Percentiles rank a stretch among this genome's conserved stretches.
Conservation (phyloP, 768 basidiomycete genomes). For the Mycena metata region DNA sequence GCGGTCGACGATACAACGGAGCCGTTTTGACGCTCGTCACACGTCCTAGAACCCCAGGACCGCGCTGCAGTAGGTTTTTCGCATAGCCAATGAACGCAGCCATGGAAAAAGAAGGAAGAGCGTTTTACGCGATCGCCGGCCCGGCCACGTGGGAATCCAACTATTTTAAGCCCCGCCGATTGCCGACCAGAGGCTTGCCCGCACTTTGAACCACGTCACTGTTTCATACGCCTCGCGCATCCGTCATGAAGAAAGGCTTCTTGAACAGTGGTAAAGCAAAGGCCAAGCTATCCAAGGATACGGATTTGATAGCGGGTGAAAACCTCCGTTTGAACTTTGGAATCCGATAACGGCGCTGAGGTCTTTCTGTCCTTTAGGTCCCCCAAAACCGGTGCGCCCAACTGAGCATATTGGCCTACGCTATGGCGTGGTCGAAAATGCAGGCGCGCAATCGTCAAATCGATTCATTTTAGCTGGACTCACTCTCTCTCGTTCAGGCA, state of each 20-base stretch:
- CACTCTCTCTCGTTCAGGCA: not conserved
- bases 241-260: too few species aligned
- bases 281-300: slow-evolving; percentile 19
- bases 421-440: slow-evolving; percentile 14
- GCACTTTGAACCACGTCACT: too few species aligned
- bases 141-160: too few species aligned
- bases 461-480: not conserved
- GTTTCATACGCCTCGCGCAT: too few species aligned
- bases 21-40: slow-evolving; percentile 6
- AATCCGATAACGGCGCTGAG: too few species aligned
- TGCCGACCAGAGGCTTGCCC: too few species aligned
- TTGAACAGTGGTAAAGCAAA: slow-evolving; percentile 24
- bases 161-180: too few species aligned
- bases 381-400: not conserved
- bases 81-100: slow-evolving; percentile 26
- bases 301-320: slow-evolving; percentile 21
- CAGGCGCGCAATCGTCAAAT: not conserved
- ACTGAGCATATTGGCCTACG: not conserved
- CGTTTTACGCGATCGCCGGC: too few species aligned
- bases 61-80: slow-evolving; percentile 9
- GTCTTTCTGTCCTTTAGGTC: not conserved
- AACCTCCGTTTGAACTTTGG: not conserved
- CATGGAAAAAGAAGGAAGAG: too few species aligned
- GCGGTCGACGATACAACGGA: slow-evolving; percentile 16
- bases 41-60: slow-evolving; percentile 14